Conservation (phyloP, 2,329 filamentous ascomycete species). For the Colletotrichum sojae region DNA sequence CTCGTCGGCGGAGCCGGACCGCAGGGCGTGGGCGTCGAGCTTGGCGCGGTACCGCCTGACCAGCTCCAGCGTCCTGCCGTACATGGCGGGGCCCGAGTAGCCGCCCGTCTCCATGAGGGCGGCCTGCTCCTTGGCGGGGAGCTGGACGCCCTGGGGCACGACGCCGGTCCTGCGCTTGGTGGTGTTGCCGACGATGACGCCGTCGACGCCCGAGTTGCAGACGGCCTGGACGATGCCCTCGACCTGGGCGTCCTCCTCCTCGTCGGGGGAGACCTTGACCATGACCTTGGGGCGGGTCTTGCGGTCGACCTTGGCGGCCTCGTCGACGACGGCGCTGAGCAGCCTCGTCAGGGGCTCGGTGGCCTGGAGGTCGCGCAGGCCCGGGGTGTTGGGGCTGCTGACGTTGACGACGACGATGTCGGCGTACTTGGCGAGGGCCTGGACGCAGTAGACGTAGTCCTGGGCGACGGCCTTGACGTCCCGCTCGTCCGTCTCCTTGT, state of each 20-base stretch:
- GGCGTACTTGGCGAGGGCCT: constrained; percentile 86
- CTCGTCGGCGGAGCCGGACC: constrained; percentile 49
- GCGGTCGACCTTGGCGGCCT: constrained; percentile 78
- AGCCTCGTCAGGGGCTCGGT: constrained; percentile 86
- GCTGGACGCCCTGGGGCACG: constrained; percentile 74
- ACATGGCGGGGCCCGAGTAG: constrained; percentile 92
- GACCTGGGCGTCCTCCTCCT: constrained; percentile 88
- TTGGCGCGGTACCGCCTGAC: constrained; percentile 84
- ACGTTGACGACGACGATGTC: constrained; percentile 99
- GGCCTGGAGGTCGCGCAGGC: constrained; percentile 88
- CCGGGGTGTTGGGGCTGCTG: constrained; percentile 95
- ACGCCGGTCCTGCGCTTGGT: constrained; percentile 85
- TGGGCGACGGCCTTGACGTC: constrained; percentile 86
- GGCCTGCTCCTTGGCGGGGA: constrained; percentile 76
- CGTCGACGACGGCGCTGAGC: constrained; percentile 84
- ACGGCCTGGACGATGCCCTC: constrained; percentile 91
- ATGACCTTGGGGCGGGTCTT: constrained; percentile 86
- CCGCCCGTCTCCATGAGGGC: constrained; percentile 85
- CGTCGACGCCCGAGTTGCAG: constrained; percentile 87
- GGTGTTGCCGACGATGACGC: constrained; percentile 97
- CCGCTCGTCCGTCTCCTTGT: constrained; percentile 89
- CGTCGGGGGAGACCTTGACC: constrained; percentile 98
- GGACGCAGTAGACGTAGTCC: constrained; percentile 91
- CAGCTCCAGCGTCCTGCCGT: constrained; percentile 82
- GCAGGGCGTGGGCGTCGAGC: constrained; percentile 68